Evolutionary conservation across 495 filamentous ascomycete genomes (phyloP), one percentile per base, ranked within the genome.

Genomic region (Penicillium samsonianum): DNA sequence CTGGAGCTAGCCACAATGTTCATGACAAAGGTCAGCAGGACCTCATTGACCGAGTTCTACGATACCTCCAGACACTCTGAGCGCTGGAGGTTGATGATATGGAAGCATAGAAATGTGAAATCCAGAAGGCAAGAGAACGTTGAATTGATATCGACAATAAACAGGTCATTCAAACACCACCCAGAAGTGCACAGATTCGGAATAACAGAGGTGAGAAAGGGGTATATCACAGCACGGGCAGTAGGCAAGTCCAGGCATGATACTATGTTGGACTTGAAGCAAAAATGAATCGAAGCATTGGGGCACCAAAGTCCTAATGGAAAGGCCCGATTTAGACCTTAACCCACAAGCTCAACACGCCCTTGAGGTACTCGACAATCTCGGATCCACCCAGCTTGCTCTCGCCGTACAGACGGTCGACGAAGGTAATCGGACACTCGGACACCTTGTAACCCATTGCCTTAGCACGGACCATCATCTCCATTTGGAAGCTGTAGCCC

Each of bases 401-500:
- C 72, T 98, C 94, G 5, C 94, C 94, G 69, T 95, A 97, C 35
- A 98, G 75, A 40, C 94, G 84, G 72, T 98, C 94, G 41, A 98
- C 94, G 74, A 98, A 98, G 22, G 84, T 87, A 62, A 98, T 98
- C 5, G 93, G 94, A 55, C 94, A 92, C 80, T 98, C 94, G 16
- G 87, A 89, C 28, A 98, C 91, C 50, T 81, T 88, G 73, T 81
- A 94, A 2, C 92, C 91, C 88, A 94, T 90, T 14, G 88, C 89
- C 81, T 95, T 96, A 40, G 94, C 94, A 50, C 93, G 82, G 4
- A 95, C 90, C 87, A 90, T 90, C 85, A 90, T 86, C 80, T 96
- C 94, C 94, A 98, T 98, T 84, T 98, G 94, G 81, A 98, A 98
- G 25, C 90, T 93, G 70, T 96, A 98, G 16, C 94, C 94, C 73